Evolutionary conservation across 129 eudicot species (phyloP).

Genomic region (Tagetes erecta): DNA sequence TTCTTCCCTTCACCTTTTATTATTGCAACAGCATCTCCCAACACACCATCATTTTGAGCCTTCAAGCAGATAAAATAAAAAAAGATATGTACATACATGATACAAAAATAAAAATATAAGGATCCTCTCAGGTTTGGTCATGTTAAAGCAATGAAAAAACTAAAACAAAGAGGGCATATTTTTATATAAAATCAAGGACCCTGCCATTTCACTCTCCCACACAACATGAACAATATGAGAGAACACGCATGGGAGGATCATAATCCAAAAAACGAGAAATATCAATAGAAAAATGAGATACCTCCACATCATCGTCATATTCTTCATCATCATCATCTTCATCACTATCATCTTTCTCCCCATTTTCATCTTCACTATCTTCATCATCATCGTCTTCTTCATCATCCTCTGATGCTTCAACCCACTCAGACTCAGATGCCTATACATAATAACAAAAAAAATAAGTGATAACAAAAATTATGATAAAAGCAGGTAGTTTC

Average conservation of each 20-base stretch:
- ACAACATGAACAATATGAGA: neutral
- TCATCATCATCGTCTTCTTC: conserved; percentile 54
- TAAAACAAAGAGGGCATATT: neutral
- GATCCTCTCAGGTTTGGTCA: neutral
- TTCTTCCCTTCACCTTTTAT: conserved; percentile 84
- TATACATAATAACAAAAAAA: conserved; percentile 24
- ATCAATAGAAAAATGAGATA: conserved; percentile 24
- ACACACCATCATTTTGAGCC: conserved; percentile 47
- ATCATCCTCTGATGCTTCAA: conserved; percentile 90
- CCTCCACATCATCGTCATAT: conserved; percentile 48
- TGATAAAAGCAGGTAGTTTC: neutral
- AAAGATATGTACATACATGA: too few relatives aligned
- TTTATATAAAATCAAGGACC: neutral
- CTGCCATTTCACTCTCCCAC: neutral
- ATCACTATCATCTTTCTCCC: conserved; percentile 54
- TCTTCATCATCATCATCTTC: conserved; percentile 47
- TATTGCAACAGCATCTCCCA: conserved; percentile 93
- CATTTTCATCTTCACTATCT: conserved; percentile 43
- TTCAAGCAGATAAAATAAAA: conserved; percentile 26
- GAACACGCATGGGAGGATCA: neutral
- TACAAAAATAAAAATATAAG: neutral
- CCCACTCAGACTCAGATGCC: conserved; percentile 98
- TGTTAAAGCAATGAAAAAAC: neutral
- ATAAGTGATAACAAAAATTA: neutral
- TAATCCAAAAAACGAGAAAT: neutral